phyloP scores from a whole-genome alignment of 2,329 filamentous ascomycete species.

The Colletotrichum musicola region DNA sequence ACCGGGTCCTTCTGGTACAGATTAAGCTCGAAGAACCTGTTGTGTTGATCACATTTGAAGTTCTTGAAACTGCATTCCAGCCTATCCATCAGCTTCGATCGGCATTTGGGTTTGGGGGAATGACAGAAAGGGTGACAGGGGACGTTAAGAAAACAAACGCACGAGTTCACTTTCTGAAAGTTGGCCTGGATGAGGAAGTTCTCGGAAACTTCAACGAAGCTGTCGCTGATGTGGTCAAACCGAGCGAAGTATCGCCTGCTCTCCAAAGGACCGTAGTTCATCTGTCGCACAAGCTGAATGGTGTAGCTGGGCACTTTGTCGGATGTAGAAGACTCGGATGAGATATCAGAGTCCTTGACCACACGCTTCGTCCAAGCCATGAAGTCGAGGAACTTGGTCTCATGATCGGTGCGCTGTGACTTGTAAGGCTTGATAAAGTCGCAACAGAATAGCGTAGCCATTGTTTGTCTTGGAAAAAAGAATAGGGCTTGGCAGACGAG shows the following conservation, averaged over 20 bases:
- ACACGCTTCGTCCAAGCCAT: conserved; percentile 49
- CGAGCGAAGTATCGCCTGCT: conserved; percentile 57
- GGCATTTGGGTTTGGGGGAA: no score
- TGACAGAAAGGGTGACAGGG: no score
- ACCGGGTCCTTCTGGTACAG: conserved; percentile 61
- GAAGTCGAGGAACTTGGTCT: conserved; percentile 44
- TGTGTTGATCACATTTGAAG: conserved; percentile 56
- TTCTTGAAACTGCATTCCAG: conserved; percentile 57
- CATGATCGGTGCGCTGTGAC: conserved; percentile 42
- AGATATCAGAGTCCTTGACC: conserved; percentile 31
- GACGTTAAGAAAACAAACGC: conserved; percentile 39
- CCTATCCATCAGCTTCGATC: not conserved
- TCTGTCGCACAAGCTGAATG: conserved; percentile 58
- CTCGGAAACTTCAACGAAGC: conserved; percentile 52
- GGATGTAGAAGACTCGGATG: conserved; percentile 13
- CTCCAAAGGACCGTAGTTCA: conserved; percentile 59
- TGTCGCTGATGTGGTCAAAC: conserved; percentile 13
- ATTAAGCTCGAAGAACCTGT: conserved; percentile 63
- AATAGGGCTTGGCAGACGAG: conserved; percentile 34
- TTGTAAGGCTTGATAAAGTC: conserved; percentile 42
- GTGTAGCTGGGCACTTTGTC: conserved; percentile 42
- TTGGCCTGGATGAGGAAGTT: conserved; percentile 55
- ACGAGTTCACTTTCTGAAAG: conserved; percentile 60
- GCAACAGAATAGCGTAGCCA: conserved; percentile 46
- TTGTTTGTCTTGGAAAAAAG: conserved; percentile 30